Evolutionary conservation across 2,329 filamentous ascomycete genomes (phyloP).

Genomic region (Cercospora zeae-maydis): DNA sequence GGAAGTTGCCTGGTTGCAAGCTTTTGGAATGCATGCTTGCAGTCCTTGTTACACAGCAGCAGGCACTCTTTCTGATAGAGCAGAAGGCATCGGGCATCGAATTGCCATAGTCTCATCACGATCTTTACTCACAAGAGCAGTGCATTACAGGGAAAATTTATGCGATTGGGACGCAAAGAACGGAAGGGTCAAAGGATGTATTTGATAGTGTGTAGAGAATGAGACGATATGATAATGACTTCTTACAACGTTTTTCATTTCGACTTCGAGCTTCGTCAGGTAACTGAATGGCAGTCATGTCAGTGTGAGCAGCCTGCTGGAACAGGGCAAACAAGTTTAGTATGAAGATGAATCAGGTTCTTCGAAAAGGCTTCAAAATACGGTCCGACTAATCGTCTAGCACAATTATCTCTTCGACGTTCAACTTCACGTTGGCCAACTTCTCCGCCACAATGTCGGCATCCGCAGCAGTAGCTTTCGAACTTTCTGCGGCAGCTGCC

Average conservation of each 20-base stretch:
- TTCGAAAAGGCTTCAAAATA: background rate
- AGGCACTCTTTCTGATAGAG: background rate
- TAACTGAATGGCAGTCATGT: no score
- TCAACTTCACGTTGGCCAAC: constrained; percentile 19
- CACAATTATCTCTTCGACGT: constrained; percentile 15
- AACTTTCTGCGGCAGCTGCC: constrained; percentile 12
- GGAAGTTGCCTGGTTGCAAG: background rate
- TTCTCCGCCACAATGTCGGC: constrained; percentile 15
- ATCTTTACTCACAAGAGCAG: background rate
- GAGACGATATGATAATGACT: background rate
- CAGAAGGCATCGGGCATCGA: background rate
- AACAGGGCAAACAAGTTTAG: background rate
- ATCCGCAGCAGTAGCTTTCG: background rate
- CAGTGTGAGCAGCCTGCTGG: background rate
- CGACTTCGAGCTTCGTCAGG: background rate
- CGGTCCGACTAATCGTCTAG: constrained; percentile 13
- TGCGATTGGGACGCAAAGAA: background rate
- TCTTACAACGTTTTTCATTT: background rate
- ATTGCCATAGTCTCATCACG: background rate
- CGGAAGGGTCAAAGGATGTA: background rate
- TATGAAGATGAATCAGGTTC: background rate
- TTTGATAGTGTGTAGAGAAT: background rate
- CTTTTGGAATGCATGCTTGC: background rate
- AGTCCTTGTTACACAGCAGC: background rate
- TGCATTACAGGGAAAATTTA: background rate